These are phyloP conservation scores for Wickerhamiella spandovensis DNA, from an alignment of 805 yeast species.

Conservation along the genomic window DNA sequence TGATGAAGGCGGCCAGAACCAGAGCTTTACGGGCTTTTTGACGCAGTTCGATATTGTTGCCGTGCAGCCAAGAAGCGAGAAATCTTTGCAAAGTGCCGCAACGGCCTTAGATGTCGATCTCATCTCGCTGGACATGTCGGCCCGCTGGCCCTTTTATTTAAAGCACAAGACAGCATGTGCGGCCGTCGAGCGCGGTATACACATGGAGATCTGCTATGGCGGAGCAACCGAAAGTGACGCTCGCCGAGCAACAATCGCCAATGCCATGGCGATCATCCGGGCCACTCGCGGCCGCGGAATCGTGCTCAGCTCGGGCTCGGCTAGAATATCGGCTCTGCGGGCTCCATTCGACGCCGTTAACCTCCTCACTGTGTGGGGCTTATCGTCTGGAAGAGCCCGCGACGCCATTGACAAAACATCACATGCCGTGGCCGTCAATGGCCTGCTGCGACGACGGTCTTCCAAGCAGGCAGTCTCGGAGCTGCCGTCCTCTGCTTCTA, in stretches of 20 bases:
- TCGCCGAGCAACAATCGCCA: conserved; percentile 54
- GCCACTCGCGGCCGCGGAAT: conserved; percentile 74
- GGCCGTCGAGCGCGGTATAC: conserved; percentile 70
- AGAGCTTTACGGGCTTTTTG: conserved; percentile 33
- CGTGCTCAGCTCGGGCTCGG: conserved; percentile 66
- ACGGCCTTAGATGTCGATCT: conserved; percentile 70
- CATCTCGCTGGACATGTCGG: conserved; percentile 54
- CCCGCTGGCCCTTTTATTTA: conserved; percentile 58
- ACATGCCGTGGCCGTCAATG: conserved; percentile 52
- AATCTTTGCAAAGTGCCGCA: conserved; percentile 60
- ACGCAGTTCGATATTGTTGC: conserved; percentile 63
- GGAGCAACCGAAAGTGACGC: conserved; percentile 32
- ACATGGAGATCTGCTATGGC: conserved; percentile 61
- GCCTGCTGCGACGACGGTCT: conserved; percentile 57
- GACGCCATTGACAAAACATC: conserved; percentile 48
- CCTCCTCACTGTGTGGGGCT: conserved; percentile 54
- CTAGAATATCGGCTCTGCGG: conserved; percentile 34
- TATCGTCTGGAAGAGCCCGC: conserved; percentile 48
- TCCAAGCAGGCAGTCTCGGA: conserved; percentile 65
- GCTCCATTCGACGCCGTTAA: conserved; percentile 55
- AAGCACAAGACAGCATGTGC: conserved; percentile 76
- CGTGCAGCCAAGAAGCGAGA: conserved; percentile 67
- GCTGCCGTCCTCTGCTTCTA: conserved; percentile 3
- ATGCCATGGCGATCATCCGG: conserved; percentile 60
- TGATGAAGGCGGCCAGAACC: conserved; percentile 67